Conservation (phyloP, 192 early-diverging fungal species). For the Allomyces javanicus region DNA sequence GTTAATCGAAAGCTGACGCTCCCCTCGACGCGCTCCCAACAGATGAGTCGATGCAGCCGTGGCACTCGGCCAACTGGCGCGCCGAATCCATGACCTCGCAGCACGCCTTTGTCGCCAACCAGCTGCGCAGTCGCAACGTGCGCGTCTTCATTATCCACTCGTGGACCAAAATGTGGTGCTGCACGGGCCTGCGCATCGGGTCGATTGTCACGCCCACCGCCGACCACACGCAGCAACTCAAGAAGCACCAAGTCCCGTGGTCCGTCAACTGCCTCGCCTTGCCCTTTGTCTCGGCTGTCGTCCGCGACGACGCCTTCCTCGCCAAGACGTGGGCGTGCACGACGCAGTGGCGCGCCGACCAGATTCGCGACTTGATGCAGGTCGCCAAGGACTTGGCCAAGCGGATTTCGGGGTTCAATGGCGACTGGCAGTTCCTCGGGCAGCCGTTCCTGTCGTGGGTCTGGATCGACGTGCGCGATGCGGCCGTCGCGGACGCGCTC, state of each 20-base stretch:
- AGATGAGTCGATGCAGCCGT: constrained; percentile 91
- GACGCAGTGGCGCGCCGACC: constrained; percentile 36
- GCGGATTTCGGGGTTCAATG: background rate
- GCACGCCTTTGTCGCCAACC: constrained; percentile 34
- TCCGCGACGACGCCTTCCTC: constrained; percentile 44
- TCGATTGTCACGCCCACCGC: constrained; percentile 71
- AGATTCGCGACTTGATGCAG: constrained; percentile 18
- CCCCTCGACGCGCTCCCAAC: too few relatives aligned
- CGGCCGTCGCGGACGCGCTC: constrained; percentile 35
- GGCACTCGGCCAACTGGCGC: constrained; percentile 62
- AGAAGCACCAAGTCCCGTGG: constrained; percentile 75
- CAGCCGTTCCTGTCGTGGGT: constrained; percentile 67
- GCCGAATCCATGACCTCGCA: constrained; percentile 61
- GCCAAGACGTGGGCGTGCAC: constrained; percentile 62
- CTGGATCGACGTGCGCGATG: constrained; percentile 55
- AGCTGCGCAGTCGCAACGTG: constrained; percentile 42
- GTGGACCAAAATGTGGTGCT: constrained; percentile 89
- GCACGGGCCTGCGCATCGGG: constrained; percentile 71
- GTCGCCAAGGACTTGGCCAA: constrained; percentile 5
- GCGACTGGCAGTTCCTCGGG: constrained; percentile 46
- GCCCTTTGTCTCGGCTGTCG: constrained; percentile 61
- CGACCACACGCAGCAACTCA: constrained; percentile 45
- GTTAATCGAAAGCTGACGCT: too few relatives aligned
- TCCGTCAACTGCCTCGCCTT: constrained; percentile 76
- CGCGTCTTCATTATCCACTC: constrained; percentile 78